phyloP scores from a whole-genome alignment of 208 protist genomes.

The Trypanosoma theileri region DNA sequence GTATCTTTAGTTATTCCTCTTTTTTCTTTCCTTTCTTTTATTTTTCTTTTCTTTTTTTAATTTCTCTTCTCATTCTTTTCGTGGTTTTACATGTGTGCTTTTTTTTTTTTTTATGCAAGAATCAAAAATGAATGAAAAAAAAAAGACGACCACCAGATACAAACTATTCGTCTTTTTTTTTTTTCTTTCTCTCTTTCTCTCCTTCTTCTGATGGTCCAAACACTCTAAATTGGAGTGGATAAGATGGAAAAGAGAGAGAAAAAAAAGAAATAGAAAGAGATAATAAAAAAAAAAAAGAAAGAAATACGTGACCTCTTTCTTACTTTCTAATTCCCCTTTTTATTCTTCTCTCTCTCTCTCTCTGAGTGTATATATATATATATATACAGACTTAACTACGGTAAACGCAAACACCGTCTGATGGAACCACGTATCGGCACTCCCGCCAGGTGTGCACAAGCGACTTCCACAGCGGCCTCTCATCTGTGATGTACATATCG shows the following conservation, averaged over 20 bases:
- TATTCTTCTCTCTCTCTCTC: not conserved
- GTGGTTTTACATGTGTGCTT: too few species aligned
- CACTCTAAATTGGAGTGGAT: not conserved
- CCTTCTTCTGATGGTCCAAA: too few species aligned
- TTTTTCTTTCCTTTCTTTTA: too few species aligned
- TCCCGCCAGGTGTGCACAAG: conserved; percentile 54
- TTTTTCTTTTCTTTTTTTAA: too few species aligned
- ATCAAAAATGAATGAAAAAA: too few species aligned
- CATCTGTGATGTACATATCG: conserved; percentile 70
- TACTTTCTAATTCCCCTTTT: conserved; percentile 8
- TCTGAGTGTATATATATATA: conserved; percentile 11
- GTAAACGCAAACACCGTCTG: conserved; percentile 73
- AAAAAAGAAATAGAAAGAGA: not conserved
- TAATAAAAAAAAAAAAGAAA: not conserved
- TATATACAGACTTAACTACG: conserved; percentile 15
- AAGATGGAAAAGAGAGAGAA: conserved; percentile 2
- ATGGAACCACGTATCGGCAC: conserved; percentile 80
- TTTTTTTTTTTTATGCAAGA: too few species aligned
- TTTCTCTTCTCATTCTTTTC: too few species aligned
- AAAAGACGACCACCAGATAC: too few species aligned
- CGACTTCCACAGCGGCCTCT: conserved; percentile 38
- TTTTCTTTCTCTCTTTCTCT: too few species aligned
- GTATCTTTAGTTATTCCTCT: too few species aligned
- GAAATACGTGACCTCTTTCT: not conserved
- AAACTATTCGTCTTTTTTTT: too few species aligned